Base-by-base conservation (phyloP, 495 filamentous ascomycete genomes). In the Aspergillus cavernicola region DNA sequence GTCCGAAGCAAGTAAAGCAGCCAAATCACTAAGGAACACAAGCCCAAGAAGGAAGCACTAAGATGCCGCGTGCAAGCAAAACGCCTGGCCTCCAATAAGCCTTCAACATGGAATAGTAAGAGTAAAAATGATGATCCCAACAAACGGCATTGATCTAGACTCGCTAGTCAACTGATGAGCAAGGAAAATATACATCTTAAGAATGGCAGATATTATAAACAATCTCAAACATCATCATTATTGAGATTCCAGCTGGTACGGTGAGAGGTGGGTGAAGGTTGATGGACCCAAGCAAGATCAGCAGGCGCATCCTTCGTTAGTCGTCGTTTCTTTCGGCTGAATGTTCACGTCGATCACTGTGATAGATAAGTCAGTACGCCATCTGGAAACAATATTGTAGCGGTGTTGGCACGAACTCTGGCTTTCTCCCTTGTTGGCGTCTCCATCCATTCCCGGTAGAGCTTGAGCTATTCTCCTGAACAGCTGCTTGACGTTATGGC, bases 401-500 rank as follows among this genome's bases (percentile, higher is more conserved):
- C 18, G 26, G 19, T 10, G 35, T 15, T 19, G 33, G 20, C 29
- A 71, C 78, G 54, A 58, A 85, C 81, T 87, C 71, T 83, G 82
- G 74, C 80, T 89, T 47, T 86, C 80, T 43, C 70, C 75, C 43
- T 69, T 63, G 55, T 81, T 82, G 61, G 86, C 85, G 54, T 86
- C 80, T 8, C 90, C 91, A 66, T 97, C 93, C 93, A 98, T 98
- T 24, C 93, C 93, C 4, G 93, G 93, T 59, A 98, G 80, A 26
- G 93, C 93, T 73, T 98, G 93, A 42, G 93, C 93, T 78, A 98
- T 98, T 72, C 89, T 84, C 75, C 88, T 87, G 77, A 98, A 98
- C 46, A 98, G 80, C 52, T 84, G 87, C 80, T 98, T 97, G 55
- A 98, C 93, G 65, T 98, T 98, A 66, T 97, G 92, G 8, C 93